Evolutionary conservation across 139 green algal species (phyloP).

Genomic region (Coelastrella sp.): DNA sequence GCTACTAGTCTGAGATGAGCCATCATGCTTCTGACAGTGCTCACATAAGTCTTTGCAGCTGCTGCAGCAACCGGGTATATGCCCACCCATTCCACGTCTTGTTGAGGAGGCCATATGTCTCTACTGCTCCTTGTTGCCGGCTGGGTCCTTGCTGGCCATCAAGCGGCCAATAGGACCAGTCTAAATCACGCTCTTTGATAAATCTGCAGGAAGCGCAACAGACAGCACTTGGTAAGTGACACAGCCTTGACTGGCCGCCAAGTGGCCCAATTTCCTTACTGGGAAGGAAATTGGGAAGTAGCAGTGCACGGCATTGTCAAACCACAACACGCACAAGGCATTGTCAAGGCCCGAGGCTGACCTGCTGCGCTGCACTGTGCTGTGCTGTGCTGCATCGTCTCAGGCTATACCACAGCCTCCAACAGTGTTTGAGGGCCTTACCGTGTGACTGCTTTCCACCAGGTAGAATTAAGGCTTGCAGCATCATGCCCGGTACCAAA

Average conservation of each 20-base stretch:
- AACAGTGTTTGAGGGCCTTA: background rate
- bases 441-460: constrained; percentile 35
- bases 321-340: too few species aligned
- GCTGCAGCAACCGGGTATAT: constrained; percentile 13
- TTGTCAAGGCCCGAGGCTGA: too few species aligned
- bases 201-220: background rate
- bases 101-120: constrained; percentile 45
- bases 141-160: constrained; percentile 48
- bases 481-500: constrained; percentile 30
- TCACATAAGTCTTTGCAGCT: constrained; percentile 9
- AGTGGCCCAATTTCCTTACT: too few species aligned
- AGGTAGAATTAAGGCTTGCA: constrained; percentile 8
- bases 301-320: too few species aligned
- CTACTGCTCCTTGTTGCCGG: constrained; percentile 9
- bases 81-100: constrained; percentile 31
- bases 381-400: too few species aligned
- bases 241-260: too few species aligned
- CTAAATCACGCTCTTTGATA: constrained; percentile 25
- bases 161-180: constrained; percentile 47
- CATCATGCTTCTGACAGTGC: too few species aligned
- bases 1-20: too few species aligned
- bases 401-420: too few species aligned
- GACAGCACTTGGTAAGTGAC: background rate
- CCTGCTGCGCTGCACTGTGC: too few species aligned
- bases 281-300: too few species aligned